These are phyloP conservation scores for Alternaria sp. DNA, from an alignment of 2,329 filamentous ascomycete genomes.

Conservation along the genomic window DNA sequence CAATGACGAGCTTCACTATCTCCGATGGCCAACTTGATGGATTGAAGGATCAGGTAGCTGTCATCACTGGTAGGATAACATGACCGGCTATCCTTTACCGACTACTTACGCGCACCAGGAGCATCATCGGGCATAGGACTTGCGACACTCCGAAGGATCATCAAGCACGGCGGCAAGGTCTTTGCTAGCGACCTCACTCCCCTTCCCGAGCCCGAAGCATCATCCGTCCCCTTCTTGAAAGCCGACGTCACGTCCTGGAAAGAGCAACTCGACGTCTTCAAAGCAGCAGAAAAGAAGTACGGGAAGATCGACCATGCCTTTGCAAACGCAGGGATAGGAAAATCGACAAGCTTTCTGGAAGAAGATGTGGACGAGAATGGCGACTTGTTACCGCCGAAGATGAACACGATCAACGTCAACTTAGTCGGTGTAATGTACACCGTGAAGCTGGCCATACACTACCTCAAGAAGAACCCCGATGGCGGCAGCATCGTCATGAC, in stretches of 20 bases:
- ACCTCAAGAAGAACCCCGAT: conserved; percentile 30
- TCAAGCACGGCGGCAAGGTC: conserved; percentile 62
- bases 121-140: conserved; percentile 67
- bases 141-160: conserved; percentile 60
- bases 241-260: conserved; percentile 55
- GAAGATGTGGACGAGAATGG: conserved; percentile 39
- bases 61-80: conserved; percentile 56
- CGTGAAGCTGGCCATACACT: conserved; percentile 36
- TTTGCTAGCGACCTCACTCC: conserved; percentile 62
- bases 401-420: conserved; percentile 38
- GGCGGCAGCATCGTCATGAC: conserved; percentile 44
- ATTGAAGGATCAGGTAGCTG: conserved; percentile 59
- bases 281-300: conserved; percentile 52
- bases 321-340: conserved; percentile 42
- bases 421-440: conserved; percentile 39
- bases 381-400: conserved; percentile 33
- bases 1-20: conserved; percentile 52
- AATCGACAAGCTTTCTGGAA: conserved; percentile 29
- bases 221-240: conserved; percentile 30
- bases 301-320: conserved; percentile 56
- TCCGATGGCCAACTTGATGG: conserved; percentile 52
- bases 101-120: conserved; percentile 43
- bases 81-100: background rate
- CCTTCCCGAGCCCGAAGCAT: conserved; percentile 37
- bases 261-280: conserved; percentile 60